Evolutionary conservation across 2,329 filamentous ascomycete species (phyloP).

Genomic region (Cylindrodendrum hubeiense): DNA sequence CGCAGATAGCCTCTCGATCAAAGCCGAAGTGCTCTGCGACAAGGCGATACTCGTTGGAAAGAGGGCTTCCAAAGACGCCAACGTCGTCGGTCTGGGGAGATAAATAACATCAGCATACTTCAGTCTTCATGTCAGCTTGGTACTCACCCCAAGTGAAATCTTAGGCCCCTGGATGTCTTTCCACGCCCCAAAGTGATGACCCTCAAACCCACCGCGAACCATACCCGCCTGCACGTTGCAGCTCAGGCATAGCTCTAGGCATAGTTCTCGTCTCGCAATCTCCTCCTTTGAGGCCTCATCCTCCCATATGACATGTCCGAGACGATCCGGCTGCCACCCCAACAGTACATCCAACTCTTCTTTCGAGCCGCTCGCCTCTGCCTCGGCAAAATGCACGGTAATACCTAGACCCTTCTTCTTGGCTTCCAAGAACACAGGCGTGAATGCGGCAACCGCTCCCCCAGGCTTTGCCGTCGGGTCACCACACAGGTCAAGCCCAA

Average conservation of each 20-base stretch:
- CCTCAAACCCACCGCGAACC: conserved; percentile 73
- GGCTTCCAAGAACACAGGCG: conserved; percentile 69
- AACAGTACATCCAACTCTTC: conserved; percentile 75
- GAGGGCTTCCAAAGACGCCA: conserved; percentile 80
- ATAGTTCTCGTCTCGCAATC: conserved; percentile 66
- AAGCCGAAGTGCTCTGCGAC: conserved; percentile 79
- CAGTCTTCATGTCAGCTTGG: neutral
- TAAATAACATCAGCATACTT: conserved; percentile 17
- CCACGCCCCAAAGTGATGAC: conserved; percentile 86
- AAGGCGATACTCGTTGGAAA: conserved; percentile 83
- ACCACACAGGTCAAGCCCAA: conserved; percentile 84
- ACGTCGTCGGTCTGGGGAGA: conserved; percentile 86
- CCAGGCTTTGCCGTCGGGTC: conserved; percentile 68
- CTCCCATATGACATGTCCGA: conserved; percentile 86
- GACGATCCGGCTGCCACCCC: conserved; percentile 72
- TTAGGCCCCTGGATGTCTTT: conserved; percentile 66
- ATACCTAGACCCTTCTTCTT: conserved; percentile 67
- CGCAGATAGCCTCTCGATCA: conserved; percentile 57
- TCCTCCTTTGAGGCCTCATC: conserved; percentile 68
- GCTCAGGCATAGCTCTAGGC: conserved; percentile 81
- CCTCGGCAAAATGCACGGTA: conserved; percentile 85
- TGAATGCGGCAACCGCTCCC: conserved; percentile 72
- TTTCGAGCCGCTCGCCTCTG: conserved; percentile 65
- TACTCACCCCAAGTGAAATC: conserved; percentile 77
- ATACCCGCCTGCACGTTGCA: conserved; percentile 85